These are phyloP conservation scores for Geotrichum reessii DNA, from an alignment of 1,139 yeast genomes.

Conservation along the genomic window DNA sequence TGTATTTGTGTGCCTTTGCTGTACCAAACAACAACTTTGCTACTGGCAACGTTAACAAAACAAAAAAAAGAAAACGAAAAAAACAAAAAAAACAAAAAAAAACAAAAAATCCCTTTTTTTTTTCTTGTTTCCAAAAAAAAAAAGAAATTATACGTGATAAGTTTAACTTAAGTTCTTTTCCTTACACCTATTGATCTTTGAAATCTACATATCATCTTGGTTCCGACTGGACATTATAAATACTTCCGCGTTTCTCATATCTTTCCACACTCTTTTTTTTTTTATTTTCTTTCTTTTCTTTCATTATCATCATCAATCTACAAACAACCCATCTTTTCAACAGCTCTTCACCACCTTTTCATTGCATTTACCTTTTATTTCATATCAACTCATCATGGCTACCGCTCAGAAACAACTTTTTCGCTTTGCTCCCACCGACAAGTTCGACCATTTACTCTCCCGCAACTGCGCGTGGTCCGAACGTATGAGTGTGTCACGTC, in stretches of 20 bases:
- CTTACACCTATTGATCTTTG: background rate
- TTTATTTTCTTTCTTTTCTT: background rate
- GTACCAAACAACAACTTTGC: background rate
- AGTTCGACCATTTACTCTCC: conserved; percentile 54
- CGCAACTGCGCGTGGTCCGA: conserved; percentile 68
- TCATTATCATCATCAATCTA: background rate
- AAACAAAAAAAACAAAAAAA: background rate
- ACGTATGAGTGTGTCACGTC: conserved; percentile 39
- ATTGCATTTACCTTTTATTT: background rate
- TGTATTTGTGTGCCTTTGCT: background rate
- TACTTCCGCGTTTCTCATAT: background rate
- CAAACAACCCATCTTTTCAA: background rate
- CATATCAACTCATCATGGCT: background rate
- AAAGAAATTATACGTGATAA: background rate
- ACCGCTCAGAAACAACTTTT: conserved; percentile 22
- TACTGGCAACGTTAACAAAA: background rate
- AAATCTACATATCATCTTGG: background rate
- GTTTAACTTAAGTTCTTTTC: background rate
- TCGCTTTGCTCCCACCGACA: conserved; percentile 30
- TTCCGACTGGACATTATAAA: background rate
- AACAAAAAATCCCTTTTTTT: background rate
- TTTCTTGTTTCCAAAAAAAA: background rate
- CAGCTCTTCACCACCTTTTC: too few relatives aligned
- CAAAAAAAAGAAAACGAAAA: background rate
- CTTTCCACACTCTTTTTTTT: background rate